A percentile compares a stretch with the other conserved stretches of the same genome.
These are phyloP conservation scores for Gliomastix tumulicola DNA, from an alignment of 2,329 filamentous ascomycete species.

Conservation along the genomic window DNA sequence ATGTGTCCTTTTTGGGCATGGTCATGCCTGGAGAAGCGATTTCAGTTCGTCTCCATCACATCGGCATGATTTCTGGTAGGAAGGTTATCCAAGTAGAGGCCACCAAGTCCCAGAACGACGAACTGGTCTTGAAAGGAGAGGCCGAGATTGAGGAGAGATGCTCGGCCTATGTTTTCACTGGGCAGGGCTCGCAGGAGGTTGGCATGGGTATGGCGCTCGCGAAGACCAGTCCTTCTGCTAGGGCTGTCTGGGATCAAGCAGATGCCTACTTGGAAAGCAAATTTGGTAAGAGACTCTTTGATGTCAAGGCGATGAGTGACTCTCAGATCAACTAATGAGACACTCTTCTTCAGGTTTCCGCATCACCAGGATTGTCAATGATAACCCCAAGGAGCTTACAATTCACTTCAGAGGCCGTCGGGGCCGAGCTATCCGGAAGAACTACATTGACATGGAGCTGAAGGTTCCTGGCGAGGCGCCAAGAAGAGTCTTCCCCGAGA, in stretches of 20 bases:
- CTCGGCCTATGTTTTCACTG: constrained; percentile 95
- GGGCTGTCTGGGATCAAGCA: constrained; percentile 95
- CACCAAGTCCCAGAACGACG: constrained; percentile 89
- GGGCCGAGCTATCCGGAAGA: constrained; percentile 94
- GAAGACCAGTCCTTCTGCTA: constrained; percentile 83
- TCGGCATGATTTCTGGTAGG: constrained; percentile 94
- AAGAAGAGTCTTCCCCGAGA: constrained; percentile 99
- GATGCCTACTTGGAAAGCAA: constrained; percentile 98
- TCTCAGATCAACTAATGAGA: constrained; percentile 1
- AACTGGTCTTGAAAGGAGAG: constrained; percentile 91
- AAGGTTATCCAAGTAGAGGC: constrained; percentile 99
- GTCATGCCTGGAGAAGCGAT: constrained; percentile 95
- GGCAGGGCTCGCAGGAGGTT: constrained; percentile 96
- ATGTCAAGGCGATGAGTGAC: no score
- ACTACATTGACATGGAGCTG: constrained; percentile 99
- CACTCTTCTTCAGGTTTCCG: constrained; percentile 63
- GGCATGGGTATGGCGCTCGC: constrained; percentile 99
- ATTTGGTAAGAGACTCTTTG: constrained; percentile 68
- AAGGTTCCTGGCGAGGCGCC: constrained; percentile 94
- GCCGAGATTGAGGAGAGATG: constrained; percentile 97
- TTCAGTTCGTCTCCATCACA: constrained; percentile 89
- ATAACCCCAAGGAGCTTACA: constrained; percentile 98
- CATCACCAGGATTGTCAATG: constrained; percentile 98
- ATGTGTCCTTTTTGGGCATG: constrained; percentile 96
- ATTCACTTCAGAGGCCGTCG: constrained; percentile 96